Conservation (phyloP, 1,284 basidiomycete genomes). For the Fomitopsis pinicola region DNA sequence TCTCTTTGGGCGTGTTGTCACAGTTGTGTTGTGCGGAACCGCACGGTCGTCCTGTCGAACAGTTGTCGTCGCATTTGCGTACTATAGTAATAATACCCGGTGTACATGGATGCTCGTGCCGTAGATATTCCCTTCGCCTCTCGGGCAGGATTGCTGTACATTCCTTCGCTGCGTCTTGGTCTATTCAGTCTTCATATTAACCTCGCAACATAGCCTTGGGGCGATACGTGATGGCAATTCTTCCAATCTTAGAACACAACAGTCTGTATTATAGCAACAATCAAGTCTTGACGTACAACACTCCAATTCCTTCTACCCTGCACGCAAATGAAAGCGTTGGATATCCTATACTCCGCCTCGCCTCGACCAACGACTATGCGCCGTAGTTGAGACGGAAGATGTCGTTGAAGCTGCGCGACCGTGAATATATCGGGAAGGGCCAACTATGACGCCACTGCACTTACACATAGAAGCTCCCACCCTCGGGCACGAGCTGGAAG, state of each 20-base stretch:
- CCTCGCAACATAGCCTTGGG: not conserved
- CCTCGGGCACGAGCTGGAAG: constrained; percentile 88
- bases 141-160: constrained; percentile 10
- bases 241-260: not conserved
- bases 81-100: constrained; percentile 27
- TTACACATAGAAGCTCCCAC: constrained; percentile 80
- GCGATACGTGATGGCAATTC: not conserved
- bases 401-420: constrained; percentile 64
- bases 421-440: not conserved
- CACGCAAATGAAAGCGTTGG: not conserved
- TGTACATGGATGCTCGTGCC: constrained; percentile 18
- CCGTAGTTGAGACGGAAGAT: constrained; percentile 85
- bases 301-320: constrained; percentile 5
- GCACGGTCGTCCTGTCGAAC: constrained; percentile 11
- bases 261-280: constrained; percentile 17
- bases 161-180: not conserved
- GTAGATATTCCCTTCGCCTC: constrained; percentile 6
- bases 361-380: constrained; percentile 1
- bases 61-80: constrained; percentile 19
- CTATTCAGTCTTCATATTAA: not conserved
- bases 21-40: constrained; percentile 4
- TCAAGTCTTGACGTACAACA: constrained; percentile 21
- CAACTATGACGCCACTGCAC: constrained; percentile 22
- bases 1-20: not conserved
- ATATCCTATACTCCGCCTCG: not conserved